phyloP scores from a whole-genome alignment of 345 rosid genomes.

The Alliaria petiolata region DNA sequence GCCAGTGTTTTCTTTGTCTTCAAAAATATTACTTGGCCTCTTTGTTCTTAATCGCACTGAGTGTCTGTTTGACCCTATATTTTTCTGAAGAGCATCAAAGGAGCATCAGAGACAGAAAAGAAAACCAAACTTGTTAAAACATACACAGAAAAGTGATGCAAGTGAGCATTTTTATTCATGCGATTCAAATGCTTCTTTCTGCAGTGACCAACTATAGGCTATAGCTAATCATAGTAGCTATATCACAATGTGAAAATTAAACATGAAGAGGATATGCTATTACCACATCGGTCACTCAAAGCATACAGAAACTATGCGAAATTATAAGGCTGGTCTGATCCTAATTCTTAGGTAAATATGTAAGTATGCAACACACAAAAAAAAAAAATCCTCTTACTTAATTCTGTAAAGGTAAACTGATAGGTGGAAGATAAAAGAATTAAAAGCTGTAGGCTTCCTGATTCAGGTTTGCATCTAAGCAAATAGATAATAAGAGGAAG shows the following conservation, averaged over 20 bases:
- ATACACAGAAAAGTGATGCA: background rate
- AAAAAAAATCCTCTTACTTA: background rate
- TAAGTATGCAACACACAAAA: background rate
- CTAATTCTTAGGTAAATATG: background rate
- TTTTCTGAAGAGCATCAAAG: slow-evolving; percentile 10
- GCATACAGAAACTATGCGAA: background rate
- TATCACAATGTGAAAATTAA: background rate
- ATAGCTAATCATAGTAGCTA: background rate
- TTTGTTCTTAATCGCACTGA: slow-evolving; percentile 19
- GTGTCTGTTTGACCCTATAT: slow-evolving; percentile 7
- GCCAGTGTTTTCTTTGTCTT: slow-evolving; percentile 31
- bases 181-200: slow-evolving; percentile 13
- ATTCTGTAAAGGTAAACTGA: background rate
- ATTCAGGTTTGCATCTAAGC: background rate
- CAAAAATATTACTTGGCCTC: slow-evolving; percentile 8
- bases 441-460: background rate
- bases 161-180: background rate
- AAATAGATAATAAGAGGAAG: background rate
- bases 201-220: background rate
- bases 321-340: background rate
- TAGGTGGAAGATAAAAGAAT: background rate
- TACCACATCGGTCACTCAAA: background rate
- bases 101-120: background rate
- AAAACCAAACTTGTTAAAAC: background rate
- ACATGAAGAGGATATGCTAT: slow-evolving; percentile 3